phyloP scores from a whole-genome alignment of 768 basidiomycete genomes.

The Xanthoconium stramineum region DNA sequence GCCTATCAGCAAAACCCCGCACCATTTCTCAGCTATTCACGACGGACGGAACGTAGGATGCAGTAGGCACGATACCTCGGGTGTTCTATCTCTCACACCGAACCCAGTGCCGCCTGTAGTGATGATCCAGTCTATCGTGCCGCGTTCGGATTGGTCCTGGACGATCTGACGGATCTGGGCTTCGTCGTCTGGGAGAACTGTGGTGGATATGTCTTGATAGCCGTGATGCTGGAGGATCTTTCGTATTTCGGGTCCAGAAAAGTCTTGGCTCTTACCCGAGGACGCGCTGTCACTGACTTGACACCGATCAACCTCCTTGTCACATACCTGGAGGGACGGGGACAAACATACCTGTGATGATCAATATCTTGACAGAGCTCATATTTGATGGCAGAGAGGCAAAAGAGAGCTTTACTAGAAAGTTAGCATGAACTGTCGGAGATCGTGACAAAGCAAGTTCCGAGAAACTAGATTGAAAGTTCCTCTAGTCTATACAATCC shows the following conservation, averaged over 20 bases:
- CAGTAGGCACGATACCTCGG: conserved; percentile 54
- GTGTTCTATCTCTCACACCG: conserved; percentile 74
- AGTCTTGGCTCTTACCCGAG: conserved; percentile 46
- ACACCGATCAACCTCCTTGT: not conserved
- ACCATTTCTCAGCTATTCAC: not conserved
- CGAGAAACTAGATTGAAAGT: conserved; percentile 45
- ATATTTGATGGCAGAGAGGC: not conserved
- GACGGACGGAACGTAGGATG: not conserved
- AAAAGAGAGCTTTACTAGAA: too few species aligned
- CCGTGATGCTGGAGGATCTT: conserved; percentile 42
- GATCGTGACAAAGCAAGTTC: not conserved
- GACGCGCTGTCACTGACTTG: conserved; percentile 71
- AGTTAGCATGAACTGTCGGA: not conserved
- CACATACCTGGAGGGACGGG: not conserved
- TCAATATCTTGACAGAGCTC: conserved; percentile 21
- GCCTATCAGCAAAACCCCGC: conserved; percentile 38
- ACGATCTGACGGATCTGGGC: conserved; percentile 47
- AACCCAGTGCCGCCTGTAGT: conserved; percentile 90
- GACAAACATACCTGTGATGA: conserved; percentile 27
- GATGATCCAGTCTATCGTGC: conserved; percentile 67
- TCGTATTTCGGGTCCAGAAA: conserved; percentile 63
- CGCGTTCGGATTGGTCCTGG: conserved; percentile 41
- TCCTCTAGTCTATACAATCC: conserved; percentile 75
- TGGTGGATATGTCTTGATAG: conserved; percentile 35
- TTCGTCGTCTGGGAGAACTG: conserved; percentile 68